Base-by-base conservation (phyloP, 805 yeast species). In the Saturnispora quitensis region DNA sequence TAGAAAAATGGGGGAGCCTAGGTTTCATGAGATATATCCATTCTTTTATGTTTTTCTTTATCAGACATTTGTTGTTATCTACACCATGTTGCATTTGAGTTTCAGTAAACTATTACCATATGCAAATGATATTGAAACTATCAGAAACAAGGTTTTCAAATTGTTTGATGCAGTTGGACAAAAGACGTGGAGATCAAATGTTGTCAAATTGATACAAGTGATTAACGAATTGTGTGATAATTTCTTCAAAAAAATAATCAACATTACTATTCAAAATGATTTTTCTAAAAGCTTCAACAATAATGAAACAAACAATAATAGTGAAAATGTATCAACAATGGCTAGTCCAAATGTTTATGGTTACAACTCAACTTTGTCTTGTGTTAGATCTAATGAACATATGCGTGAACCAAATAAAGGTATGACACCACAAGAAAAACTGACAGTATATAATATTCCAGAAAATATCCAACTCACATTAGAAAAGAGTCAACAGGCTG, bases 11-110 rank as follows among this genome's bases (percentile, higher is more conserved):
- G 51, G 55, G 3, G 55, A 52, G 10, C 58, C 64, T 10, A 52
- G 55, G 22, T 62, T 76, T 69, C 67, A 64, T 68, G 56, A 63
- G 57, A 38, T 66, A 42, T 74, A 70, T 54, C 81, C 80, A 17
- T 75, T 75, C 52, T 69, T 75, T 49, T 74, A 73, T 56, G 69
- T 77, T 2, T 76, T 75, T 49, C 63, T 75, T 10, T 75, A 76
- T 59, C 81, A 77, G 58, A 78, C 80, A 2, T 65, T 77, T 48
- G 73, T 77, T 50, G 79, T 76, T 22, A 68, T 73, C 22, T 77
- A 72, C 62, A 75, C 79, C 0, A 60, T 76, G 55, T 61, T 77
- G 57, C 77, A 75, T 58, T 63, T 72, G 50, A 73, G 73, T 24
- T 71, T 64, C 50, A 64, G 64, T 17, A 68, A 65, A 33, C 53